Conservation (phyloP, 495 filamentous ascomycete genomes). For the Aspergillus sclerotiicarbonarius region DNA sequence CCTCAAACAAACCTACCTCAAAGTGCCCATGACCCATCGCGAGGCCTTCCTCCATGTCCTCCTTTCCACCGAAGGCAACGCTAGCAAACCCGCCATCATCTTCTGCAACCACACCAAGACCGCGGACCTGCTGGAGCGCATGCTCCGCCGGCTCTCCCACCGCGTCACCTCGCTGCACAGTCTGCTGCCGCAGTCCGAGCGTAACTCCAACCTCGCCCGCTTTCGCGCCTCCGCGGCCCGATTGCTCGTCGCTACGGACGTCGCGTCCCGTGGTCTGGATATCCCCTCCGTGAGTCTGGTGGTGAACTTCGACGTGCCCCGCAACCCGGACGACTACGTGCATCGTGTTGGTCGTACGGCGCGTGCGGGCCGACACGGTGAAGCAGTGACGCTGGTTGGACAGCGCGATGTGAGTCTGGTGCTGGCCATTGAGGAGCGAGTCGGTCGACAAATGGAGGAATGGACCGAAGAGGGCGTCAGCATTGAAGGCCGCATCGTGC, state of each 20-base stretch:
- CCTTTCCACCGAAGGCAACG: constrained; percentile 74
- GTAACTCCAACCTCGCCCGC: constrained; percentile 80
- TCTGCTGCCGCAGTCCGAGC: constrained; percentile 73
- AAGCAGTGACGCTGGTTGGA: constrained; percentile 83
- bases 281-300: constrained; percentile 90
- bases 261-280: constrained; percentile 93
- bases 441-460: constrained; percentile 75
- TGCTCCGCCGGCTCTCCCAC: constrained; percentile 80
- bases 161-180: constrained; percentile 90
- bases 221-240: constrained; percentile 91
- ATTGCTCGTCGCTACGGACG: constrained; percentile 91
- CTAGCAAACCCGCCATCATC: constrained; percentile 74
- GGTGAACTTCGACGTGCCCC: constrained; percentile 91
- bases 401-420: constrained; percentile 88
- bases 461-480: constrained; percentile 88
- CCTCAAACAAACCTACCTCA: constrained; percentile 79
- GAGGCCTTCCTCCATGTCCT: constrained; percentile 93
- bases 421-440: constrained; percentile 79
- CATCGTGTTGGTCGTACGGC: constrained; percentile 95
- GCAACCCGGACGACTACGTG: constrained; percentile 95
- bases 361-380: constrained; percentile 78
- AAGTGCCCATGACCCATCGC: constrained; percentile 82
- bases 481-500: constrained; percentile 78
- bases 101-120: constrained; percentile 93
- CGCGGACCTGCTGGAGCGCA: constrained; percentile 81